Evolutionary conservation across 192 early-diverging fungal genomes (phyloP).

Genomic region (Entrophospora sp.): DNA sequence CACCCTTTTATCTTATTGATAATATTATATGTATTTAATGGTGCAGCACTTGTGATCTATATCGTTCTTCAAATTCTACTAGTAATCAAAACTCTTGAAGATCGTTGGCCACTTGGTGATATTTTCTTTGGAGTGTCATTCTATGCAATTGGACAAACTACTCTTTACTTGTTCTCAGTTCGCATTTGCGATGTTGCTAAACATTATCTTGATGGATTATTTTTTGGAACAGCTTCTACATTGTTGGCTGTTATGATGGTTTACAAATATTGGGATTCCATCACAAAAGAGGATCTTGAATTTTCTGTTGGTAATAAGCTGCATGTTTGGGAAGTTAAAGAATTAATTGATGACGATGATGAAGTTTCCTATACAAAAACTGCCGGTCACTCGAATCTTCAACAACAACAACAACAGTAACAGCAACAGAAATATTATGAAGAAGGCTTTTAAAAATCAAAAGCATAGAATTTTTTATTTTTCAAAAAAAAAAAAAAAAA

Average conservation of each 20-base stretch:
- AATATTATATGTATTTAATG: conserved; percentile 65
- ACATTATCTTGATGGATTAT: conserved; percentile 85
- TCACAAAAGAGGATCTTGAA: conserved; percentile 87
- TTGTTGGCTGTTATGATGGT: conserved; percentile 87
- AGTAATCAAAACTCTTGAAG: conserved; percentile 72
- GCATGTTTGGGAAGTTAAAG: conserved; percentile 76
- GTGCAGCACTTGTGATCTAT: conserved; percentile 63
- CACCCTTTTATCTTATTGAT: conserved; percentile 58
- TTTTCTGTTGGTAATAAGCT: conserved; percentile 75
- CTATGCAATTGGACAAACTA: conserved; percentile 63
- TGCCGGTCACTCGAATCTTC: neutral
- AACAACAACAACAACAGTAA: neutral
- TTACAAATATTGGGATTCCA: conserved; percentile 94
- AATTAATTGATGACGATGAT: conserved; percentile 47
- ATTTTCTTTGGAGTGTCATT: conserved; percentile 70
- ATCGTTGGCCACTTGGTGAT: conserved; percentile 79
- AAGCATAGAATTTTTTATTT: too few species aligned
- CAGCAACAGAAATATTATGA: neutral
- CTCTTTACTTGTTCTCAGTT: conserved; percentile 57
- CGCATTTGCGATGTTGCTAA: conserved; percentile 65
- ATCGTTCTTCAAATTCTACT: conserved; percentile 69
- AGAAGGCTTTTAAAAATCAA: too few species aligned
- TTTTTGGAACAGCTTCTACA: conserved; percentile 72
- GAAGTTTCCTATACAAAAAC: conserved; percentile 4
- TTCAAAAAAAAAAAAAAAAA: too few species aligned